A percentile compares a stretch with the other conserved stretches of the same genome.
Evolutionary conservation across 352 stramenopile species (phyloP).

Genomic region (Phytophthora vignae): DNA sequence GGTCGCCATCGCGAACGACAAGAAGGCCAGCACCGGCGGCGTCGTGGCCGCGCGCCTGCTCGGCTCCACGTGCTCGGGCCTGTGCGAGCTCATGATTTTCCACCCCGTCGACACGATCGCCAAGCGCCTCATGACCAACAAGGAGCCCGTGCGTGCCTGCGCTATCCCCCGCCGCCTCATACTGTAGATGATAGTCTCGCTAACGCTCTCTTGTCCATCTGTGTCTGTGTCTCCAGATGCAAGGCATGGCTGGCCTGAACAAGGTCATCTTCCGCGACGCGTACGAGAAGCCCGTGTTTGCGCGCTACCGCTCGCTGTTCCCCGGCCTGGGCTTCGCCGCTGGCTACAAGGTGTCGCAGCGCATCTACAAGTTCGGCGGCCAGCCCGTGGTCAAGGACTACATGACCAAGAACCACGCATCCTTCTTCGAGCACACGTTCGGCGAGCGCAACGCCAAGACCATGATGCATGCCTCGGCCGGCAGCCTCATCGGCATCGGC

Average conservation of each 20-base stretch:
- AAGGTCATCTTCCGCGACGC: slow-evolving; percentile 92
- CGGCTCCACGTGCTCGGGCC: slow-evolving; percentile 92
- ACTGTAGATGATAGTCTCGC: background rate
- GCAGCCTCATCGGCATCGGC: slow-evolving; percentile 94
- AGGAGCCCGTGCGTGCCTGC: slow-evolving; percentile 48
- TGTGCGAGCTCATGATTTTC: slow-evolving; percentile 95
- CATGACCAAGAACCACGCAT: slow-evolving; percentile 89
- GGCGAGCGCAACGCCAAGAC: slow-evolving; percentile 94
- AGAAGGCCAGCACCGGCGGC: slow-evolving; percentile 49
- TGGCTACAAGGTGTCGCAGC: slow-evolving; percentile 97
- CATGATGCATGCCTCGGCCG: slow-evolving; percentile 93
- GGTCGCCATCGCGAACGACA: slow-evolving; percentile 59
- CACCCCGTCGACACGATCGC: slow-evolving; percentile 96
- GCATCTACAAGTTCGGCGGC: slow-evolving; percentile 97
- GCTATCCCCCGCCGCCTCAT: background rate
- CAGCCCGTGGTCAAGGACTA: slow-evolving; percentile 95
- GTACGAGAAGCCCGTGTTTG: slow-evolving; percentile 75
- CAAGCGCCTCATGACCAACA: slow-evolving; percentile 96
- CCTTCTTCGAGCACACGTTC: slow-evolving; percentile 91
- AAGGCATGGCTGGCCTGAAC: slow-evolving; percentile 60
- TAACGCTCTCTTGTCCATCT: background rate
- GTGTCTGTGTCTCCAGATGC: slow-evolving; percentile 29
- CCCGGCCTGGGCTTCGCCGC: slow-evolving; percentile 94
- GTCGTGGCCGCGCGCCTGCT: slow-evolving; percentile 86
- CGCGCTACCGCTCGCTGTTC: slow-evolving; percentile 91